Conservation (phyloP, 768 basidiomycete species). For the Termitomyces heimii region DNA sequence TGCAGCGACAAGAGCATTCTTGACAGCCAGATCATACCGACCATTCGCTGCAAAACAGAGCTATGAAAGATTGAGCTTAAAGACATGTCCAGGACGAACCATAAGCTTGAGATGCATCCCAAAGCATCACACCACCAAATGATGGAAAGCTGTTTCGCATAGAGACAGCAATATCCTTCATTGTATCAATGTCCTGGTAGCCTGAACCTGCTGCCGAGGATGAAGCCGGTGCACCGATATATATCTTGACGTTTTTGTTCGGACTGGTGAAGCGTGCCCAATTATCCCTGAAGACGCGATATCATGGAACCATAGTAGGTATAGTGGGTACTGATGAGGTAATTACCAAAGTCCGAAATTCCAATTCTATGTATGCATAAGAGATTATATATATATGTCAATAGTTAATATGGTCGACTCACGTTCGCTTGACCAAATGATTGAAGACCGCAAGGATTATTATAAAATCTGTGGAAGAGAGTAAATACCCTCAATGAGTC, state of each 20-base stretch:
- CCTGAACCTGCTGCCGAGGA: slow-evolving; percentile 51
- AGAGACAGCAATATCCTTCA: slow-evolving; percentile 39
- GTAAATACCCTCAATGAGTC: background rate
- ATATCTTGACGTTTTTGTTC: slow-evolving; percentile 58
- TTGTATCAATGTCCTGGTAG: slow-evolving; percentile 43
- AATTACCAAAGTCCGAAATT: slow-evolving; percentile 52
- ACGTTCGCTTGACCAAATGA: slow-evolving; percentile 44
- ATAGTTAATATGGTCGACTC: slow-evolving; percentile 16
- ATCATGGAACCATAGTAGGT: background rate
- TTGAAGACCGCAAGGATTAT: slow-evolving; percentile 46
- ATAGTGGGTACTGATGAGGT: background rate
- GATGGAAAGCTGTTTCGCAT: slow-evolving; percentile 56
- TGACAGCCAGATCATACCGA: slow-evolving; percentile 55
- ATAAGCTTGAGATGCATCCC: slow-evolving; percentile 44
- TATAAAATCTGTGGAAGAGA: slow-evolving; percentile 43
- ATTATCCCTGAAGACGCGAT: slow-evolving; percentile 40
- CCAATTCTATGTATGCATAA: slow-evolving; percentile 42
- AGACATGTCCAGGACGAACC: slow-evolving; percentile 32
- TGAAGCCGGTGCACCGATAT: slow-evolving; percentile 60
- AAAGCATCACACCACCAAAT: slow-evolving; percentile 59
- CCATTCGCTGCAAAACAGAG: slow-evolving; percentile 36
- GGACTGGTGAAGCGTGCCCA: slow-evolving; percentile 57
- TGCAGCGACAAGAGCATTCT: slow-evolving; percentile 50
- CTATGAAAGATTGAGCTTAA: background rate
- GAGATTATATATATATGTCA: background rate